Evolutionary conservation across 129 eudicot genomes (phyloP).

Genomic region (Solidago caesia): DNA sequence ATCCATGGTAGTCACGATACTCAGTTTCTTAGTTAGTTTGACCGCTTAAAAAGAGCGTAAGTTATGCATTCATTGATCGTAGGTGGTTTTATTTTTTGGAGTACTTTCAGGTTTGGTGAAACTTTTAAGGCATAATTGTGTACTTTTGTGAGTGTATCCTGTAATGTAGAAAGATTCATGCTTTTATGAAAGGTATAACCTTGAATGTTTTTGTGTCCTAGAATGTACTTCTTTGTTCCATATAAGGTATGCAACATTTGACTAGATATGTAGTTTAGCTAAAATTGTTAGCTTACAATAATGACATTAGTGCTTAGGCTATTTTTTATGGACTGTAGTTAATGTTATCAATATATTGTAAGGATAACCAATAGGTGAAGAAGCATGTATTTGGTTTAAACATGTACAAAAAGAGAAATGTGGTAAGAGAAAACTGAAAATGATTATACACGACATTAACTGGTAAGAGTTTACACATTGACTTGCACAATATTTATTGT

Average conservation of each 20-base stretch:
- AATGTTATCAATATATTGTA: not conserved
- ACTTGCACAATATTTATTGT: too few species aligned
- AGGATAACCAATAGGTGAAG: not conserved
- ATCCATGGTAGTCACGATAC: too few species aligned
- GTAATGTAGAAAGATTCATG: not conserved
- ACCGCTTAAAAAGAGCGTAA: too few species aligned
- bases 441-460: too few species aligned
- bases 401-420: too few species aligned
- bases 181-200: not conserved
- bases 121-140: conserved; percentile 20
- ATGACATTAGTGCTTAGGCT: too few species aligned
- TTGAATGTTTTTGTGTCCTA: not conserved
- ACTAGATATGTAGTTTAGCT: not conserved
- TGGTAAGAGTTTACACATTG: too few species aligned
- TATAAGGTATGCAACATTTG: not conserved
- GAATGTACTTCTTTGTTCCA: not conserved
- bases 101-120: not conserved
- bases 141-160: not conserved
- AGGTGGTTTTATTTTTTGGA: not conserved
- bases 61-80: conserved; percentile 2
- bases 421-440: conserved; percentile 5
- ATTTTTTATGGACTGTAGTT: not conserved
- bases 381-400: conserved; percentile 9
- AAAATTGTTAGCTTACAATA: not conserved
- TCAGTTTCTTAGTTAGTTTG: too few species aligned